Percentiles rank a stretch among this genome's conserved stretches.
These are phyloP conservation scores for Cutaneotrichosporon mucoides DNA, from an alignment of 1,284 basidiomycete genomes.

Conservation along the genomic window DNA sequence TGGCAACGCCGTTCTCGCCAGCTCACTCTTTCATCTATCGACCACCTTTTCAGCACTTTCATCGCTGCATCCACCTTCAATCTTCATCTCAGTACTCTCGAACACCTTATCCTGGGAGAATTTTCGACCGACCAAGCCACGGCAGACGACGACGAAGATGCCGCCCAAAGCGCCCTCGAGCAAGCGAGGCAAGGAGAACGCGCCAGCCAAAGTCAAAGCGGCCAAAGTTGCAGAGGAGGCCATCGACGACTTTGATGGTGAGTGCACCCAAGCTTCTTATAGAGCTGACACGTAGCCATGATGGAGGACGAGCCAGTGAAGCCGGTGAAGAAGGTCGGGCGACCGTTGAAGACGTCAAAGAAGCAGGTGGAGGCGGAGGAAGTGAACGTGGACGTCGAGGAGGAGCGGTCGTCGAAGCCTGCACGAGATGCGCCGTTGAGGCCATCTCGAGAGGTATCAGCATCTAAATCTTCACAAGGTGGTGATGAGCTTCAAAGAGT, in stretches of 20 bases:
- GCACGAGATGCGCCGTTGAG: background rate
- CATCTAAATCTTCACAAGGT: background rate
- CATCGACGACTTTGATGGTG: constrained; percentile 13
- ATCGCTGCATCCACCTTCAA: background rate
- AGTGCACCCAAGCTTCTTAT: background rate
- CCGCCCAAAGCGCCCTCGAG: background rate
- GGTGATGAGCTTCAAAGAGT: background rate
- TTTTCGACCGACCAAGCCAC: background rate
- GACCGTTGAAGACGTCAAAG: background rate
- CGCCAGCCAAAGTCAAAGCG: constrained; percentile 2
- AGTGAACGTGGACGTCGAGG: background rate
- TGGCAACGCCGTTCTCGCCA: background rate
- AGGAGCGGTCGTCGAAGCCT: background rate
- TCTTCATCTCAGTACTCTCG: background rate
- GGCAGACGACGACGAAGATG: background rate
- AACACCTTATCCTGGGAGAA: too few species aligned
- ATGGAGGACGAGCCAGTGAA: background rate
- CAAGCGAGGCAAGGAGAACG: constrained; percentile 20
- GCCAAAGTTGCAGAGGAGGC: constrained; percentile 1
- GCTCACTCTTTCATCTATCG: background rate
- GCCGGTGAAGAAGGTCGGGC: constrained; percentile 3
- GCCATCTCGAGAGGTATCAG: too few species aligned
- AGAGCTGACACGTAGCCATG: constrained; percentile 1
- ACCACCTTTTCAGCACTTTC: background rate
- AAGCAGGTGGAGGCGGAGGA: background rate